Percentiles rank a stretch among this genome's conserved stretches.
Conservation (phyloP, 75 land plant species). For the Chamaecyparis obtusa region DNA sequence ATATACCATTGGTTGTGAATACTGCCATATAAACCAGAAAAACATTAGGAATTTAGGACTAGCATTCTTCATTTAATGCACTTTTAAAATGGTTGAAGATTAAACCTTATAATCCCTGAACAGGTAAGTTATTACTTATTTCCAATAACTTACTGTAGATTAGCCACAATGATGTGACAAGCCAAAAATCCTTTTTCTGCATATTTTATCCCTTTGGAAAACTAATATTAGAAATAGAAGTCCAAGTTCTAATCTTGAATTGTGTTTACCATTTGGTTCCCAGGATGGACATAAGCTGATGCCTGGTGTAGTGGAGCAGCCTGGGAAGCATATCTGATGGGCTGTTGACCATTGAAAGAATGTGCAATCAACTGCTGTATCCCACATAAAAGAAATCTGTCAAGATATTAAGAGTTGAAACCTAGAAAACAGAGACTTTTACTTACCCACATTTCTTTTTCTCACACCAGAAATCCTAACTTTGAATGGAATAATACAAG, state of each 20-base stretch:
- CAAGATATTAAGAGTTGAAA: not conserved
- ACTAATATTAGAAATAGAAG: not conserved
- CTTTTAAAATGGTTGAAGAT: not conserved
- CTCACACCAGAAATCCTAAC: not conserved
- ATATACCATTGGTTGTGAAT: slow-evolving; percentile 39
- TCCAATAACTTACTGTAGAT: not conserved
- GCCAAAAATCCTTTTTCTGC: not conserved
- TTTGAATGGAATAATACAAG: not conserved
- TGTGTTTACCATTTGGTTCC: slow-evolving; percentile 28
- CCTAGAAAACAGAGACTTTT: not conserved
- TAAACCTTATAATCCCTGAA: not conserved
- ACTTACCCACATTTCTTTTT: not conserved
- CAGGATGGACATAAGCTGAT: slow-evolving; percentile 34
- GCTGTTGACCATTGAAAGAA: slow-evolving; percentile 35
- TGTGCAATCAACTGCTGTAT: slow-evolving; percentile 16
- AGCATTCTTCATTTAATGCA: not conserved
- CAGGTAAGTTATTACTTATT: not conserved
- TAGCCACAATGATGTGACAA: not conserved
- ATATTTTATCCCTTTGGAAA: not conserved
- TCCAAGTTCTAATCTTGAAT: not conserved
- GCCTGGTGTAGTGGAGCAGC: slow-evolving; percentile 33
- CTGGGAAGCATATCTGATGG: slow-evolving; percentile 35
- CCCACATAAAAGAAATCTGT: not conserved
- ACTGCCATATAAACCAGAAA: slow-evolving; percentile 20
- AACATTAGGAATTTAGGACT: not conserved